These are phyloP conservation scores for Erodium moschatum DNA, from an alignment of 441 rosid genomes.

Conservation along the genomic window DNA sequence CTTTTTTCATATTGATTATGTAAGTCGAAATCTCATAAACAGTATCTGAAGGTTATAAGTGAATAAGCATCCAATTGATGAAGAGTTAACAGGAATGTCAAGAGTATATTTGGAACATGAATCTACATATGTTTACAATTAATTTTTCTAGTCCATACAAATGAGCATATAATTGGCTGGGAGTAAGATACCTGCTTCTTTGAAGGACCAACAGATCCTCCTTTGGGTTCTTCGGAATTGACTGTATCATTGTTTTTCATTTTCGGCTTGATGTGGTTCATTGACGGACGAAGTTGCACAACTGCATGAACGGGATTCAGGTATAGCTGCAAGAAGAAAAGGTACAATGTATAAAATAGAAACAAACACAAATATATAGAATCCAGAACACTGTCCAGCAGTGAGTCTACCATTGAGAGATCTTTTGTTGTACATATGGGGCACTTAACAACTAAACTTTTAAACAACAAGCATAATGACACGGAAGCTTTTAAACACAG, in stretches of 20 bases:
- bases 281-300: slow-evolving; percentile 77
- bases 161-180: neutral
- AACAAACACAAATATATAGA: neutral
- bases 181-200: slow-evolving; percentile 48
- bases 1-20: neutral
- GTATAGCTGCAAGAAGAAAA: slow-evolving; percentile 52
- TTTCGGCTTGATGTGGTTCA: slow-evolving; percentile 35
- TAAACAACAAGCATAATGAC: neutral
- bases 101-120: neutral
- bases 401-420: neutral
- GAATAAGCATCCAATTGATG: neutral
- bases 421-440: neutral
- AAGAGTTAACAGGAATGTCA: neutral
- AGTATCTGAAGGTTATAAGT: neutral
- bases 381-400: neutral
- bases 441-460: neutral
- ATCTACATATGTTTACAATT: neutral
- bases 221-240: slow-evolving; percentile 32
- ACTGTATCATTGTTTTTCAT: slow-evolving; percentile 28
- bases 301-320: slow-evolving; percentile 77
- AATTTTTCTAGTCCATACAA: neutral
- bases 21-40: neutral
- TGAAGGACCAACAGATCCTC: slow-evolving; percentile 36
- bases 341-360: slow-evolving; percentile 6
- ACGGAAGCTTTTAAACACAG: neutral